Evolutionary conservation across 768 basidiomycete genomes (phyloP), one percentile per base, ranked within the genome.

Genomic region (Podaxis sp.): DNA sequence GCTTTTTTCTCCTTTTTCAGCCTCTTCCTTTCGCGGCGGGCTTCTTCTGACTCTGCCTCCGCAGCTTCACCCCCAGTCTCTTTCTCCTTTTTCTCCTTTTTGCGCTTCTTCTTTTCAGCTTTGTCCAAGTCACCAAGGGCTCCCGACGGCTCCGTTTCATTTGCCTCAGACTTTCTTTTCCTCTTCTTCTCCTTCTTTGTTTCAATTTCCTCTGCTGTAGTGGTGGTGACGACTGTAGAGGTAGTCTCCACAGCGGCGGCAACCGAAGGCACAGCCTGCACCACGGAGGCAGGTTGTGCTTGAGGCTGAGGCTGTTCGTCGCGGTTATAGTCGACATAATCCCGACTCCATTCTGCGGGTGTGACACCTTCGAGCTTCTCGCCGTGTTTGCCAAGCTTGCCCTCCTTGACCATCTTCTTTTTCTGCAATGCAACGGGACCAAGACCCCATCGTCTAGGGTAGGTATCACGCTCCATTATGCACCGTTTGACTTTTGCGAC

Each of bases 381-480:
- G 22, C 97, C 97, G 73, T 95, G 91, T 77, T 94, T 99, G 70
- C 95, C 91, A 56, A 99, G 87, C 75, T 95, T 93, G 53, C 96
- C 96, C n/a, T 94, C 94, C 80, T 96, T 97, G 66, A 97, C 87
- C 85, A 99, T 82, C 76, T 96, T 97, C 82, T 99, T 99, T 84
- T 99, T 99, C 75, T 96, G 91, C 58, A 93, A 79, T 13, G 97
- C 96, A 75, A 96, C 87, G 22, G 97, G 97, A n/a, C 97, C 97
- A 56, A 99, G 85, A 55, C 97, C 97, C 97, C 97, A 99, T 66
- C 96, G 87, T 61, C 97, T 87, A 44, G 97, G 97, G 75, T 99
- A 99, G 20, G 94, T 92, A 75, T 99, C 97, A 40, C 96, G 89
- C 74, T 99, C 97, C 97, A 99, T 99, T 72, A 99, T 99, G 73